Evolutionary conservation across 139 green algal species (phyloP), one percentile per base, ranked within the genome.

Genomic region (Chlamydomonas sp.): DNA sequence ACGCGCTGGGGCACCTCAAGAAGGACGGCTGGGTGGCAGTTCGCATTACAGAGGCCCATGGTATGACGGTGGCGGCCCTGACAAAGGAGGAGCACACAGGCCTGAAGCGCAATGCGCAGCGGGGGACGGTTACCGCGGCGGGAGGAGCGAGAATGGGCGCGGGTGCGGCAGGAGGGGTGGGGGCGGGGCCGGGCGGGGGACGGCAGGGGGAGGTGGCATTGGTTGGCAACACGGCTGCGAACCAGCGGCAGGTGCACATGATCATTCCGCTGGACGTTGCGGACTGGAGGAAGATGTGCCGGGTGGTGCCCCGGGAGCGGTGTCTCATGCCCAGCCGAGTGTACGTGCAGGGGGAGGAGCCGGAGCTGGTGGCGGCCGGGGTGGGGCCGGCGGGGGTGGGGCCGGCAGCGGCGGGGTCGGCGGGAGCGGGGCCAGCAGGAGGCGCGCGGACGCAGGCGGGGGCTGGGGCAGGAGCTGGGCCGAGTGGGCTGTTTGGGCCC

Each of bases 1-100:
- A 78, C 80, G 80, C 68, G 17, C n/a, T 85, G 80, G 59, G 68
- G 18, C 80, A 85, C 68, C 80, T 85, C 15, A 5, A 77, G 78
- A 18, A 18, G 17, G 20, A 73, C 8, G n/a, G 62, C 61, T 17
- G 8, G 20, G 62, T 73, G 61, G 10, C 73, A 63, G 20, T 72
- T 3, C 20, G 5, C 4, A 9, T 83, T 63, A 72, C 5, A 31
- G 20, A 73, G 9, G 31, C 69, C 63, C 6, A 63, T 20, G n/a
- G 73, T 20, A 20, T 85, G 57, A 77, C 16, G 16, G 5, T 77
- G 68, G 80, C 79, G 0, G 79, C 79, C n/a, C 0, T 66, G 1
- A 84, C 79, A 0, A 74, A 16, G 64, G 79, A 84, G 31, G 79
- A 84, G 79, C 63, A 76, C 20, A 8, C 16, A 10, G 79, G 10